Conservation (phyloP, 306 rosid species). For the Trifolium dubium region DNA sequence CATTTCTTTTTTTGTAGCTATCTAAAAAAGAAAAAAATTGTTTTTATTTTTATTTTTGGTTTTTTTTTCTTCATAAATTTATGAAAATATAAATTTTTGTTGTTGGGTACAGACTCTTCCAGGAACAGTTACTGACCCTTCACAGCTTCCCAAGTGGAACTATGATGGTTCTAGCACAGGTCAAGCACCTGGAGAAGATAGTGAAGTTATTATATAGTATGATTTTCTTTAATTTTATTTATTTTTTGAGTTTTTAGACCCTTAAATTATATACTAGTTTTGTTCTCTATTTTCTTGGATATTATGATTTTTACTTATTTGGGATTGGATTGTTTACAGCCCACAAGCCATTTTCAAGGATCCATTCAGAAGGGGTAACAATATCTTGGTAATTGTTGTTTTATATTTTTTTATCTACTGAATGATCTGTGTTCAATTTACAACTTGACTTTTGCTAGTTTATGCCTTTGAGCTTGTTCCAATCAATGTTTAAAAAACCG, state of each 20-base stretch:
- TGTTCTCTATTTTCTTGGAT: constrained; percentile 16
- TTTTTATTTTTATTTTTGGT: background rate
- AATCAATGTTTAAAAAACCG: background rate
- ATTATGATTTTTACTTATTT: constrained; percentile 16
- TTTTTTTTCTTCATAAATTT: background rate
- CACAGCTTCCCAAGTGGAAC: constrained; percentile 59
- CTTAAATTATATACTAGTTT: background rate
- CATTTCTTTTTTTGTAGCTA: background rate
- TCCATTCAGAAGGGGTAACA: constrained; percentile 84
- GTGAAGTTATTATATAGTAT: constrained; percentile 94
- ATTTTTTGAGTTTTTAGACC: background rate
- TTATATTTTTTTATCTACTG: background rate
- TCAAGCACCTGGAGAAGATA: constrained; percentile 95
- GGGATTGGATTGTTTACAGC: constrained; percentile 44
- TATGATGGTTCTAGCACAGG: constrained; percentile 98
- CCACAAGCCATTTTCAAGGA: constrained; percentile 93
- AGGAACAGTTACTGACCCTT: constrained; percentile 52
- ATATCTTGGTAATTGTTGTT: constrained; percentile 67
- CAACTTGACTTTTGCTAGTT: background rate
- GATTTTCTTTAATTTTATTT: constrained; percentile 9
- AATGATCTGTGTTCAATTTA: background rate
- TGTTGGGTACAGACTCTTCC: constrained; percentile 46
- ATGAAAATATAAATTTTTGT: constrained; percentile 15
- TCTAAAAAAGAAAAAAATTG: background rate
- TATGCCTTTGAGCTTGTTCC: background rate